A percentile compares a stretch with the other conserved stretches of the same genome.
These are phyloP conservation scores for Paralagenidium karlingii DNA, from an alignment of 352 stramenopile species.

Conservation along the genomic window DNA sequence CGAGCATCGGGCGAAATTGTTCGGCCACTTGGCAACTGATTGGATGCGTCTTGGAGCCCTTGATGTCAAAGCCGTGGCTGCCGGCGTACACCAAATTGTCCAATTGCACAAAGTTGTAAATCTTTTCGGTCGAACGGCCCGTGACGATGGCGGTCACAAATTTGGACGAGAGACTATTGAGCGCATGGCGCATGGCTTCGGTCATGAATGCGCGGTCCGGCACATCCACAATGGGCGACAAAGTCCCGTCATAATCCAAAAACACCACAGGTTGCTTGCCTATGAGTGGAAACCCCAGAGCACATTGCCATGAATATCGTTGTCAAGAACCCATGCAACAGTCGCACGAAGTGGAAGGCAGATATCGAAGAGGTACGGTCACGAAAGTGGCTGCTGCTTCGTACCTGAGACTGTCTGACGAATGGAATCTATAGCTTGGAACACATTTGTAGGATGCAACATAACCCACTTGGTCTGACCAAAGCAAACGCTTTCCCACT, in stretches of 20 bases:
- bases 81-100: constrained; percentile 84
- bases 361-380: no score
- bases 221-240: constrained; percentile 85
- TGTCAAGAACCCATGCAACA: no score
- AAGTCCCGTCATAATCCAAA: constrained; percentile 85
- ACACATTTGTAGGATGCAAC: constrained; percentile 44
- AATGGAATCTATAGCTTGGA: constrained; percentile 39
- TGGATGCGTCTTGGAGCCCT: constrained; percentile 19
- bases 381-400: no score
- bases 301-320: no score
- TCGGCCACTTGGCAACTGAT: constrained; percentile 78
- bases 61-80: constrained; percentile 85
- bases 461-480: constrained; percentile 7
- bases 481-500: constrained; percentile 1
- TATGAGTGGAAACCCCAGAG: constrained; percentile 35
- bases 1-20: constrained; percentile 56
- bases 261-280: constrained; percentile 71
- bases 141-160: constrained; percentile 83
- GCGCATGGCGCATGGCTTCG: constrained; percentile 42
- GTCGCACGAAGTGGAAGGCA: no score
- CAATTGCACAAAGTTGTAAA: constrained; percentile 81
- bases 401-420: constrained; percentile 36
- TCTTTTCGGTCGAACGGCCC: constrained; percentile 77
- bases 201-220: constrained; percentile 58
- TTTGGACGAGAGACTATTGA: constrained; percentile 59